Evolutionary conservation across 805 yeast genomes (phyloP), one percentile per base, ranked within the genome.

Genomic region (Wickerhamomyces hampshirensis): DNA sequence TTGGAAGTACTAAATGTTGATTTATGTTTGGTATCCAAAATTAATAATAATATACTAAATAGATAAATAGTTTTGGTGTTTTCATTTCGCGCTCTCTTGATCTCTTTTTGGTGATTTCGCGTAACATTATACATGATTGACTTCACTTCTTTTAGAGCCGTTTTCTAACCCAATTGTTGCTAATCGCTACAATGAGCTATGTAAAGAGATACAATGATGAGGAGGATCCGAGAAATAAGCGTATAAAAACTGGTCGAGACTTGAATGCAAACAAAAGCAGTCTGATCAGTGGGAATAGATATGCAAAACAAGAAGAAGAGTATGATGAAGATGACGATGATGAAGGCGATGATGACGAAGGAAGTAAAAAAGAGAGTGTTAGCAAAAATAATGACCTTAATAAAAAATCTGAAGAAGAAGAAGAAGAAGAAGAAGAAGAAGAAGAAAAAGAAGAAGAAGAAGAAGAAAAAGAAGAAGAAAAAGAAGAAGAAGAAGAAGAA

Each of bases 401-500:
- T n/a, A n/a, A n/a, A n/a, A n/a, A n/a, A n/a, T n/a, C n/a, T n/a
- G n/a, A n/a, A n/a, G n/a, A n/a, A n/a, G n/a, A n/a, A n/a, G n/a
- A n/a, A n/a, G n/a, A n/a, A n/a, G n/a, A n/a, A 4, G 31, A 24
- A 10, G 39, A 34, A 18, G 40, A 38, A 10, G 40, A 23, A 11
- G 38, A 23, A 5, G 15, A 17, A n/a, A 36, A 33, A 5, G 39
- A 18, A 7, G 46, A 35, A 1, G 44, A 39, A 9, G 42, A 33
- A 2, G 38, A 26, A 9, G 46, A 30, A 8, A 40, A 26, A 5
- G 42, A 31, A 11, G 37, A 32, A 9, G 42, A 21, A 5, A 40
- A 34, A 4, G 42, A 30, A 5, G 37, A 23, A 7, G 49, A 46
- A 2, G 43, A 33, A 9, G 43, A 28, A 4, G 43, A 33, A 5